phyloP scores from a whole-genome alignment of 2,329 filamentous ascomycete genomes.

The Xylaria sp. region DNA sequence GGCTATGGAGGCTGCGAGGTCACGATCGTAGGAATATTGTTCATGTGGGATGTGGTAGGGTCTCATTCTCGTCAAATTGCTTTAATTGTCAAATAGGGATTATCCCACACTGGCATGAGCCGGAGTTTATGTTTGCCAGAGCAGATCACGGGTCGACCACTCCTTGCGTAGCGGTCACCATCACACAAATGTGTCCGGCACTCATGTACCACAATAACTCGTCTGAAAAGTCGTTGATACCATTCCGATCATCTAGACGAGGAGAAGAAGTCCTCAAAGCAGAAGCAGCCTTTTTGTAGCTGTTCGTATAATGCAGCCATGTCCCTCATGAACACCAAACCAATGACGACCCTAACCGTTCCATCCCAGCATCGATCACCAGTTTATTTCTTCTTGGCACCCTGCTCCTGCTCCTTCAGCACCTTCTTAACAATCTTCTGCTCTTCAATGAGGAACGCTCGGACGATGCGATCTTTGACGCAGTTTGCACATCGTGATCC shows the following conservation, averaged over 20 bases:
- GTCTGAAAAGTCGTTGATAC: conserved; percentile 49
- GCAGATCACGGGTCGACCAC: conserved; percentile 26
- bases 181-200: conserved; percentile 23
- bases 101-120: conserved; percentile 13
- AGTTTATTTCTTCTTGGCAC: conserved; percentile 76
- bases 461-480: conserved; percentile 96
- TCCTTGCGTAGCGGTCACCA: conserved; percentile 13
- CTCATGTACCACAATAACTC: conserved; percentile 31
- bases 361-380: conserved; percentile 47
- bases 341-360: conserved; percentile 52
- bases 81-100: background rate
- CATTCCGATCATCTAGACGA: conserved; percentile 52
- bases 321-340: conserved; percentile 52
- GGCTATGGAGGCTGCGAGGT: background rate
- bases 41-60: conserved; percentile 1
- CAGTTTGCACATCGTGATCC: conserved; percentile 99
- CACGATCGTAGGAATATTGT: background rate
- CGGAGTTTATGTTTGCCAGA: conserved; percentile 15
- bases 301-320: conserved; percentile 50
- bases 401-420: conserved; percentile 94
- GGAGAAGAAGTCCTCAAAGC: conserved; percentile 51
- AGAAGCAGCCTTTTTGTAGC: conserved; percentile 47
- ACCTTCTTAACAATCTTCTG: conserved; percentile 99
- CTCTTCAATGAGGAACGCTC: conserved; percentile 99
- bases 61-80: conserved; percentile 11